phyloP scores from a whole-genome alignment of 495 filamentous ascomycete genomes.

The Acidomyces sp. region DNA sequence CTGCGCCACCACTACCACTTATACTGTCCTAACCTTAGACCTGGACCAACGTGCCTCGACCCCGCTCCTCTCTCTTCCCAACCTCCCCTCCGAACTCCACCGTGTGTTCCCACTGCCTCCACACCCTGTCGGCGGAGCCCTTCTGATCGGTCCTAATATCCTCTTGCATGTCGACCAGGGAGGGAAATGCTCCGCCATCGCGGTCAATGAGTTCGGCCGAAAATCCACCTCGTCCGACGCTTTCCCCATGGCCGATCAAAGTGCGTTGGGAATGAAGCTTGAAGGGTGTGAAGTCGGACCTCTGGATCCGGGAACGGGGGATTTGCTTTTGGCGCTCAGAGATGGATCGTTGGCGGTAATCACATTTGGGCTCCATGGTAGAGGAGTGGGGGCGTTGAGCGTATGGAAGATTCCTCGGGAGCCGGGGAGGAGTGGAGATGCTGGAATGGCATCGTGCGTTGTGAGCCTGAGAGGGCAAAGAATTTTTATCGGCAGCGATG shows the following conservation, averaged over 20 bases:
- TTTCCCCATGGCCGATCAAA: slow-evolving; percentile 75
- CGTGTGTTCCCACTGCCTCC: slow-evolving; percentile 70
- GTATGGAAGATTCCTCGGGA: slow-evolving; percentile 49
- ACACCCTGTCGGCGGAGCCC: slow-evolving; percentile 74
- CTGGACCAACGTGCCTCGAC: slow-evolving; percentile 89
- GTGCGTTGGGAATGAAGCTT: slow-evolving; percentile 61
- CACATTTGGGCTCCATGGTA: slow-evolving; percentile 78
- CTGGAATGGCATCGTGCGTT: slow-evolving; percentile 53
- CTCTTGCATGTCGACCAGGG: slow-evolving; percentile 93
- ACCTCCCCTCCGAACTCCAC: slow-evolving; percentile 80
- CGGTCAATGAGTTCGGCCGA: slow-evolving; percentile 81
- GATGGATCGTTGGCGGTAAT: slow-evolving; percentile 64
- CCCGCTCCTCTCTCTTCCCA: slow-evolving; percentile 70
- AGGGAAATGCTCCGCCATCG: slow-evolving; percentile 83
- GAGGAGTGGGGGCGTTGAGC: slow-evolving; percentile 74
- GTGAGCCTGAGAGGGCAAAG: slow-evolving; percentile 52
- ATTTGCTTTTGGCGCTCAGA: slow-evolving; percentile 70
- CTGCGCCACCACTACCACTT: slow-evolving; percentile 71
- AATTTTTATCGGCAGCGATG: slow-evolving; percentile 75
- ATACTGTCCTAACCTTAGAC: slow-evolving; percentile 90
- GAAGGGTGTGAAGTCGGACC: slow-evolving; percentile 72
- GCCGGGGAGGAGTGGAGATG: slow-evolving; percentile 46
- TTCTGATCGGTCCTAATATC: slow-evolving; percentile 79
- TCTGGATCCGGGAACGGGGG: slow-evolving; percentile 58
- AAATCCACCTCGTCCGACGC: slow-evolving; percentile 62